Evolutionary conservation across 257 asterid genomes (phyloP), one percentile per base, ranked within the genome.

Genomic region (Solanum piurae): DNA sequence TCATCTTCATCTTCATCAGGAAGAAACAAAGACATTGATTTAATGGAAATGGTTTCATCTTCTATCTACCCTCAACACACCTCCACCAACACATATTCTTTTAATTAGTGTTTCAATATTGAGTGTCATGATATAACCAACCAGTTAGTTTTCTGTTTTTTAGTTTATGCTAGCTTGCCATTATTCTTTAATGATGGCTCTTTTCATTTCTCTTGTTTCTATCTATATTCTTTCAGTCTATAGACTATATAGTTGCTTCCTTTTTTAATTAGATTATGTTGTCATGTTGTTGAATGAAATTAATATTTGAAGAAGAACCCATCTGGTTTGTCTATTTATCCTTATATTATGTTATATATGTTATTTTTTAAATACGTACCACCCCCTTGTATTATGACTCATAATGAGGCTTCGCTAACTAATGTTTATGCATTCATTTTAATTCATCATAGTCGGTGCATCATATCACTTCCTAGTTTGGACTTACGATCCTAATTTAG

Each of bases 41-140:
- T 88, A 84, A 84, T 89, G 52, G 90, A 91, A 77, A 86, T 89
- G 88, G 71, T 88, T 69, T 87, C 91, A 37, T 86, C 87, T 73
- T 83, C 88, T 76, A 82, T 82, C 25, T 83, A 83, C 86, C 84
- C 84, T 38, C 60, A 44, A 20, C 52, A 83, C 25, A 86, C 12
- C 13, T 21, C 42, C 1, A 37, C 6, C 2, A 88, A 68, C 40
- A 49, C 23, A 25, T 76, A 42, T 42, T 77, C 36, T 77, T 40
- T 77, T 77, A 25, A 42, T 77, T 49, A 49, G 60, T 49, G 58
- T n/a, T 5, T 75, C 9, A 38, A 75, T 29, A 42, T 42, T 42
- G 33, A 75, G 58, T 52, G 44, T 60, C 88, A 33, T 46, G 23
- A 13, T 46, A 27, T 11, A 83, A 29, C 12, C 77, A 33, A 29